These are phyloP conservation scores for Nelumbo lutea DNA, from an alignment of 164 flowering plant species.

Conservation along the genomic window DNA sequence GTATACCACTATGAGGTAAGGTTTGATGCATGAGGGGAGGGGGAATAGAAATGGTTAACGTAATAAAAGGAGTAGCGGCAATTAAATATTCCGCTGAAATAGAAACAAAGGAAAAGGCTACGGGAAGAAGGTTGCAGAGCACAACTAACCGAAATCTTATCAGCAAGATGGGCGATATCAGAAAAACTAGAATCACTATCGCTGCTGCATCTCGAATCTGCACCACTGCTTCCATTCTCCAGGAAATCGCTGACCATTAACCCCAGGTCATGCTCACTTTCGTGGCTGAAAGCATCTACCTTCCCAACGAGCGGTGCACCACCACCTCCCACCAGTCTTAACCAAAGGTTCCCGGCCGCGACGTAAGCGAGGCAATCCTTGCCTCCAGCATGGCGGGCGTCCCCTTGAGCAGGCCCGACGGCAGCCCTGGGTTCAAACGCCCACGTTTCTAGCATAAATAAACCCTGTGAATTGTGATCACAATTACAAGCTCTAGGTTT, in stretches of 20 bases:
- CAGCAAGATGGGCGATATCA: constrained; percentile 62
- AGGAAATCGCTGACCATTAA: constrained; percentile 79
- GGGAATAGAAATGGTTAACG: no score
- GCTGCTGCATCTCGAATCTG: constrained; percentile 72
- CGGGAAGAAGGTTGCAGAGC: neutral
- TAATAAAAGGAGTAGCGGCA: neutral
- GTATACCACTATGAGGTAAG: no score
- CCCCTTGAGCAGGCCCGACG: constrained; percentile 2
- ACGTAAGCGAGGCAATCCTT: constrained; percentile 41
- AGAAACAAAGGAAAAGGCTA: neutral
- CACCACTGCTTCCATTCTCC: constrained; percentile 71
- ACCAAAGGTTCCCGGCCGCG: constrained; percentile 34
- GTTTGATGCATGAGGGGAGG: no score
- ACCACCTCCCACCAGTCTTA: constrained; percentile 23
- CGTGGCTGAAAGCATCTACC: constrained; percentile 59
- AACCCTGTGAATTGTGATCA: neutral
- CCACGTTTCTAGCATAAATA: constrained; percentile 19
- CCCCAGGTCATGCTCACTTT: constrained; percentile 86
- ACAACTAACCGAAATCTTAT: constrained; percentile 51
- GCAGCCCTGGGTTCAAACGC: constrained; percentile 7
- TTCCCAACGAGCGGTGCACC: constrained; percentile 21
- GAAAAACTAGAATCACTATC: constrained; percentile 73
- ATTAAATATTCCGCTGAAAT: neutral
- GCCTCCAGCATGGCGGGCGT: constrained; percentile 11
- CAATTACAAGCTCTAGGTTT: constrained; percentile 1